phyloP scores from a whole-genome alignment of 306 rosid genomes.

The Leucaena leucocephala region DNA sequence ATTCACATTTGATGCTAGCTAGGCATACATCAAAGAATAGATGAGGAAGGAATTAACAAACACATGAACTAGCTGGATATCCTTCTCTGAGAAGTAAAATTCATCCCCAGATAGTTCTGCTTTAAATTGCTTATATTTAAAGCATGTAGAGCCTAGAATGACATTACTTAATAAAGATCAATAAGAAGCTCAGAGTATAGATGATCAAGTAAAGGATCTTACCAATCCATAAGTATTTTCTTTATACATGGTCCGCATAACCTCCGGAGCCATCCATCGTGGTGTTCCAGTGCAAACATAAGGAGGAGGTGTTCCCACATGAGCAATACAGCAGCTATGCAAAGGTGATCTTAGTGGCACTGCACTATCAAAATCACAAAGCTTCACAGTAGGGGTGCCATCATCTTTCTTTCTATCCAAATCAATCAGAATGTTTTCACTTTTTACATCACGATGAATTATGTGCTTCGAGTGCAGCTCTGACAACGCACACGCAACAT shows the following conservation, averaged over 20 bases:
- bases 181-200: neutral
- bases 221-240: slow-evolving; percentile 75
- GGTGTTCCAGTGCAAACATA: slow-evolving; percentile 93
- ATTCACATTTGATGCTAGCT: neutral
- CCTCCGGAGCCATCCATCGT: slow-evolving; percentile 99
- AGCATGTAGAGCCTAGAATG: slow-evolving; percentile 6
- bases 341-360: slow-evolving; percentile 79
- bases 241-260: slow-evolving; percentile 76
- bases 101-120: neutral
- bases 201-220: slow-evolving; percentile 35
- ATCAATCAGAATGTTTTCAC: slow-evolving; percentile 87
- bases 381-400: slow-evolving; percentile 84
- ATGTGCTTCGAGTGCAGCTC: slow-evolving; percentile 91
- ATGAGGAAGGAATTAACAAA: neutral
- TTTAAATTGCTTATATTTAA: slow-evolving; percentile 1
- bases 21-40: neutral
- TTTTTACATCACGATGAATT: slow-evolving; percentile 93
- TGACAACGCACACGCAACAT: slow-evolving; percentile 78
- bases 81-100: neutral
- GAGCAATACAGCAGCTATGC: slow-evolving; percentile 91
- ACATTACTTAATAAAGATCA: slow-evolving; percentile 1
- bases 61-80: neutral
- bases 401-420: slow-evolving; percentile 67
- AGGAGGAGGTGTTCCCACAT: slow-evolving; percentile 78
- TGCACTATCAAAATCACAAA: slow-evolving; percentile 96